Conservation (phyloP, 768 basidiomycete genomes). For the Auriculariales sp. region DNA sequence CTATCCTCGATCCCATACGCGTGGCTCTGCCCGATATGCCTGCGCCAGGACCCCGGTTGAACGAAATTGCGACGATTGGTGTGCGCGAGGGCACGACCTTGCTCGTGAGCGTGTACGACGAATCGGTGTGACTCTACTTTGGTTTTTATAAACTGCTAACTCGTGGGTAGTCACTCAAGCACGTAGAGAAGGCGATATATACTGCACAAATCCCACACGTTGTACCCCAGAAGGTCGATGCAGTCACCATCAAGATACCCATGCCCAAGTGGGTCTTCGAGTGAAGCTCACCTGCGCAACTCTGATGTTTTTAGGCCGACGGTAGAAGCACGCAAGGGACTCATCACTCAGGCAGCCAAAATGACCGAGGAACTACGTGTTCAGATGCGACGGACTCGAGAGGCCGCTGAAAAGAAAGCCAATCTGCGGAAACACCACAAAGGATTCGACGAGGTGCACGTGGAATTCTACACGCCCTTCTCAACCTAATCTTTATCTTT, state of each 20-base stretch:
- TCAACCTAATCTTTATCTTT: background rate
- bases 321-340: conserved; percentile 47
- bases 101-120: conserved; percentile 64
- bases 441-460: conserved; percentile 53
- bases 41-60: conserved; percentile 23
- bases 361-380: conserved; percentile 64
- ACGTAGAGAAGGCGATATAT: conserved; percentile 61
- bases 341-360: conserved; percentile 40
- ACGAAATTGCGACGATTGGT: conserved; percentile 69
- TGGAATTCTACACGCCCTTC: background rate
- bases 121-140: conserved; percentile 36
- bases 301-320: conserved; percentile 40
- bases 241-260: conserved; percentile 60
- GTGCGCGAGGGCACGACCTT: conserved; percentile 64
- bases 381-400: conserved; percentile 60
- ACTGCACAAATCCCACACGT: conserved; percentile 60
- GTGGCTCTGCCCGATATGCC: conserved; percentile 33
- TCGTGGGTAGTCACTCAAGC: conserved; percentile 49
- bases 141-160: conserved; percentile 14
- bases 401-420: conserved; percentile 50
- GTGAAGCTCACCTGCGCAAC: conserved; percentile 1
- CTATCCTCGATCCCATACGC: conserved; percentile 51
- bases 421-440: conserved; percentile 54
- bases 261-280: conserved; percentile 47
- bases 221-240: conserved; percentile 56